Evolutionary conservation across 2,329 filamentous ascomycete species (phyloP).

Genomic region (Exophiala phaeomuriformis): DNA sequence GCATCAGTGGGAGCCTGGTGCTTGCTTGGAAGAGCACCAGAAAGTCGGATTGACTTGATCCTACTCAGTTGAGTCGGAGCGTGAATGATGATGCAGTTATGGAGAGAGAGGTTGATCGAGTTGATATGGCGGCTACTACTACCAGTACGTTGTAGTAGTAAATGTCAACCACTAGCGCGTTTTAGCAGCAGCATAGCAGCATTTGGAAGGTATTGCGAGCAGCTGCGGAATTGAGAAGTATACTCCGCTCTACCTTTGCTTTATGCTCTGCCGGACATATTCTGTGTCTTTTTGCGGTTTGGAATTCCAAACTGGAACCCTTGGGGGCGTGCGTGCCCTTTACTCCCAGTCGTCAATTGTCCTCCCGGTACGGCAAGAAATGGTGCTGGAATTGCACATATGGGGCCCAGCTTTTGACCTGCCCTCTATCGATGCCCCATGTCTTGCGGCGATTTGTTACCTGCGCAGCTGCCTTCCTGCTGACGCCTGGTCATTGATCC

Average conservation of each 20-base stretch:
- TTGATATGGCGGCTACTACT: background rate
- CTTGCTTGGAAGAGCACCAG: slow-evolving; percentile 1
- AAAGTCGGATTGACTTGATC: background rate
- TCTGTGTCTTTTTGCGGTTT: background rate
- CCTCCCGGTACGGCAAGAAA: slow-evolving; percentile 26
- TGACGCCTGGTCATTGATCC: slow-evolving; percentile 61
- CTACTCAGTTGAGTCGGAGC: background rate
- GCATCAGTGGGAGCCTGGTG: background rate
- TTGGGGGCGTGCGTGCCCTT: background rate
- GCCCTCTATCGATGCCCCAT: slow-evolving; percentile 86
- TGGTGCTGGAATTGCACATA: slow-evolving; percentile 70
- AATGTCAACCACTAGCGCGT: too few species aligned
- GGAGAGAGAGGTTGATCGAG: background rate
- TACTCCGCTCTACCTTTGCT: background rate
- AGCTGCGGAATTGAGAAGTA: too few species aligned
- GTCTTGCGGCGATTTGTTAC: slow-evolving; percentile 74
- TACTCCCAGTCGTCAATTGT: background rate
- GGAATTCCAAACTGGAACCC: background rate
- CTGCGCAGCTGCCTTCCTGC: slow-evolving; percentile 56
- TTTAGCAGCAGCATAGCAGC: too few species aligned
- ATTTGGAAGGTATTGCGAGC: too few species aligned
- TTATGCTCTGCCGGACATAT: background rate
- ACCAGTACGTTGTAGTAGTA: too few species aligned
- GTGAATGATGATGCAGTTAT: background rate
- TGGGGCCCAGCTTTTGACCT: slow-evolving; percentile 86